A percentile compares a stretch with the other conserved stretches of the same genome.
These are phyloP conservation scores for Cyclocybe cylindracea DNA, from an alignment of 768 basidiomycete genomes.

Conservation along the genomic window DNA sequence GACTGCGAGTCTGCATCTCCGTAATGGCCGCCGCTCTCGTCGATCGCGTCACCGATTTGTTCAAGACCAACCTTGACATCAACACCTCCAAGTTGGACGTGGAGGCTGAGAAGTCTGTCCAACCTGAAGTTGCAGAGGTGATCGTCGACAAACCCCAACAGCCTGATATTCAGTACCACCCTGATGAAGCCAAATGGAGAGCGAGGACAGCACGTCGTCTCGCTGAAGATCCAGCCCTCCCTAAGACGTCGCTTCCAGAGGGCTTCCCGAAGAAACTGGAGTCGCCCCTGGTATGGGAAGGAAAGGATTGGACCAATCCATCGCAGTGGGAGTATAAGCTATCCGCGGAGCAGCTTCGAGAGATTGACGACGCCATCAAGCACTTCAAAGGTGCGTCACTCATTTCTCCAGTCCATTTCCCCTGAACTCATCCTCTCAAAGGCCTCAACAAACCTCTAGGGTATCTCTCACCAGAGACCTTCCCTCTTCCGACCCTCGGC, in stretches of 20 bases:
- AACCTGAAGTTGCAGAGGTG: too few relatives aligned
- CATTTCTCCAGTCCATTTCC: not conserved
- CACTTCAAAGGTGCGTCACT: conserved; percentile 28
- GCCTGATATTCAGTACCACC: conserved; percentile 41
- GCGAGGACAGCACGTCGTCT: conserved; percentile 36
- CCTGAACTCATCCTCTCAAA: conserved; percentile 2
- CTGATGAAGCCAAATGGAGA: conserved; percentile 38
- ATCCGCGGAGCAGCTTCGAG: conserved; percentile 28
- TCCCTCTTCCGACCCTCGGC: conserved; percentile 45
- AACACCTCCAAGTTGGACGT: too few relatives aligned
- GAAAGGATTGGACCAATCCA: conserved; percentile 40
- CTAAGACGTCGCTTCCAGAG: conserved; percentile 26
- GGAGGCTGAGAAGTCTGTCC: too few relatives aligned
- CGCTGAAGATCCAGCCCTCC: conserved; percentile 31
- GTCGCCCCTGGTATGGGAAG: conserved; percentile 44
- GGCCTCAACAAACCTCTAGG: conserved; percentile 29
- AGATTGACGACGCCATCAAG: conserved; percentile 36
- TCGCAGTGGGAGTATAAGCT: conserved; percentile 41
- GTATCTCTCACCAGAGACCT: conserved; percentile 33
- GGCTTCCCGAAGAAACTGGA: conserved; percentile 37
- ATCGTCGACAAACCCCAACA: conserved; percentile 10
- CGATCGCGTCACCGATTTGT: too few relatives aligned
- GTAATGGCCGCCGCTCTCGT: too few relatives aligned
- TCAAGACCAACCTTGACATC: too few relatives aligned
- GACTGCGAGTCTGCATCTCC: too few relatives aligned